Conservation (phyloP, 441 rosid genomes). For the Syzygium syzygioides region DNA sequence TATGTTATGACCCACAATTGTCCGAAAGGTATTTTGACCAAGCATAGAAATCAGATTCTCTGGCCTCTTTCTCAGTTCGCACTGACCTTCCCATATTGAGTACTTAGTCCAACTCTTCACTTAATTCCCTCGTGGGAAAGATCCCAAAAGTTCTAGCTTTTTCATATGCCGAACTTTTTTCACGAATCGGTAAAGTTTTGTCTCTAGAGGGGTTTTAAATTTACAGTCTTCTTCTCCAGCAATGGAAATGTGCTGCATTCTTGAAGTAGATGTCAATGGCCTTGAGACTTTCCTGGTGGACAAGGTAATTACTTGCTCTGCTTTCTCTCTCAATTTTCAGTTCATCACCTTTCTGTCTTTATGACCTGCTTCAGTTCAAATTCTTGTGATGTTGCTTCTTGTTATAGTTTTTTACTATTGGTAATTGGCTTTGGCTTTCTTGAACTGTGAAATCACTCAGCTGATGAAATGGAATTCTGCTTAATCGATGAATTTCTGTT, state of each 20-base stretch:
- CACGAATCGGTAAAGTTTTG: neutral
- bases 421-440: neutral
- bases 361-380: neutral
- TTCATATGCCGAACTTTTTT: neutral
- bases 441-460: neutral
- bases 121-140: neutral
- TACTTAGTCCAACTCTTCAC: neutral
- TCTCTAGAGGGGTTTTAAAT: neutral
- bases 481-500: neutral
- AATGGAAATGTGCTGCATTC: slow-evolving; percentile 35
- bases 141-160: neutral
- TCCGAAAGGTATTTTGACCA: neutral
- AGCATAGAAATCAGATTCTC: neutral
- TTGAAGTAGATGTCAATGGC: slow-evolving; percentile 53
- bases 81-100: slow-evolving; percentile 12
- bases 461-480: neutral
- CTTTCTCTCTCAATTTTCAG: neutral
- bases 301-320: slow-evolving; percentile 26
- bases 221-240: slow-evolving; percentile 2
- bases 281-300: slow-evolving; percentile 40
- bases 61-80: slow-evolving; percentile 3
- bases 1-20: neutral
- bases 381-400: neutral
- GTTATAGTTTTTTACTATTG: neutral
- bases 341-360: neutral